phyloP scores from a whole-genome alignment of 208 protist species.

The Spongospora subterranea region DNA sequence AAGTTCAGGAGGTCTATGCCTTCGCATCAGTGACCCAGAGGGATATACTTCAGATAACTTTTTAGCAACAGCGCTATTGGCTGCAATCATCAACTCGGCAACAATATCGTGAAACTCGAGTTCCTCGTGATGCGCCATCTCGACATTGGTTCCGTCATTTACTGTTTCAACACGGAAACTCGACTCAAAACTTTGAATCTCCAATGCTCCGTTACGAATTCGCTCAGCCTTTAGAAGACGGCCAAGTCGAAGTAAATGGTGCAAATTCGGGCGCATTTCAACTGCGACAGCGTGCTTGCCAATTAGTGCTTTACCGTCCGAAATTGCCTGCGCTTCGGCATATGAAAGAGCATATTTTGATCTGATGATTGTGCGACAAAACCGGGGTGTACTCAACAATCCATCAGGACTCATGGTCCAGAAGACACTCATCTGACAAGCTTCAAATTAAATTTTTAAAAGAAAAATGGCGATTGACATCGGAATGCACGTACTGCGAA shows the following conservation, averaged over 20 bases:
- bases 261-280: constrained; percentile 53
- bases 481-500: constrained; percentile 81
- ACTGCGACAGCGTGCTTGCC: background rate
- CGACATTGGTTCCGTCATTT: constrained; percentile 65
- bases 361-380: constrained; percentile 77
- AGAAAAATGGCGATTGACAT: constrained; percentile 72
- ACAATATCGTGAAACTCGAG: constrained; percentile 72
- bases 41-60: constrained; percentile 77
- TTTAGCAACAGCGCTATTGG: constrained; percentile 81
- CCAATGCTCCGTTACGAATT: constrained; percentile 68
- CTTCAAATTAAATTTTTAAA: no score
- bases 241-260: background rate
- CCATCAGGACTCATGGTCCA: background rate
- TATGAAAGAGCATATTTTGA: constrained; percentile 74
- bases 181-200: constrained; percentile 69
- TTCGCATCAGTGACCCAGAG: constrained; percentile 76
- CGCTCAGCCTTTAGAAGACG: constrained; percentile 42
- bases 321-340: constrained; percentile 66
- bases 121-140: constrained; percentile 66
- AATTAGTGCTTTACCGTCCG: constrained; percentile 67
- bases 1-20: constrained; percentile 77
- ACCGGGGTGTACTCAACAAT: constrained; percentile 26
- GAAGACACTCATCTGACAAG: constrained; percentile 60
- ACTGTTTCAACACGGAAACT: constrained; percentile 64
- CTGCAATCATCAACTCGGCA: constrained; percentile 85